A percentile compares a stretch with the other conserved stretches of the same genome.
Evolutionary conservation across 805 yeast genomes (phyloP).

Genomic region (Scheffersomyces coipomensis): DNA sequence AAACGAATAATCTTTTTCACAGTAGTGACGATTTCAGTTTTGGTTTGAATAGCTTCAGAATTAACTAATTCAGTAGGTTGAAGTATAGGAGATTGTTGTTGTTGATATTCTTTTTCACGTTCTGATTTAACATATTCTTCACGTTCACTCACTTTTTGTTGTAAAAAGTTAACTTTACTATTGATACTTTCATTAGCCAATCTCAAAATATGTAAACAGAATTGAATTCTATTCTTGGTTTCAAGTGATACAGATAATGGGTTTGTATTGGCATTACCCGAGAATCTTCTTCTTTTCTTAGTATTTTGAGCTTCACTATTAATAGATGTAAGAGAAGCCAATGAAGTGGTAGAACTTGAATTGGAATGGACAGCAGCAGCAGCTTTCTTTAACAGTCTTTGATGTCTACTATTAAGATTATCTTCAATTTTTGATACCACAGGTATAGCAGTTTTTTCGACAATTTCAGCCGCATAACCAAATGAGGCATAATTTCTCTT

Average conservation of each 20-base stretch:
- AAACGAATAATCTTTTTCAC: constrained; percentile 85
- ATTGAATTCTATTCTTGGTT: constrained; percentile 70
- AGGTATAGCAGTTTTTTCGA: constrained; percentile 55
- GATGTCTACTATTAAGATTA: constrained; percentile 41
- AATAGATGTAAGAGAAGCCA: constrained; percentile 1
- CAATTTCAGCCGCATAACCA: constrained; percentile 60
- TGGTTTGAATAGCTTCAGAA: constrained; percentile 38
- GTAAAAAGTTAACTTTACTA: constrained; percentile 62
- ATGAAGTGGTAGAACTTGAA: constrained; percentile 1
- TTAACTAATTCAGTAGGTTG: constrained; percentile 8
- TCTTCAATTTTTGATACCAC: constrained; percentile 49
- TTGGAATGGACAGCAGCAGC: background rate
- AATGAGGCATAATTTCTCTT: constrained; percentile 48
- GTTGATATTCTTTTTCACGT: constrained; percentile 12
- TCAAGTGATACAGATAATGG: constrained; percentile 33
- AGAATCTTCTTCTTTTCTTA: constrained; percentile 19
- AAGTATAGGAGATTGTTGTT: constrained; percentile 12
- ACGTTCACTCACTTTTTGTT: constrained; percentile 45
- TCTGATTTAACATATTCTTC: constrained; percentile 35
- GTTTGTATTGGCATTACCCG: constrained; percentile 7
- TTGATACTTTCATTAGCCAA: constrained; percentile 78
- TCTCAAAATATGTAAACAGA: constrained; percentile 75
- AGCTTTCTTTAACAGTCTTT: constrained; percentile 20
- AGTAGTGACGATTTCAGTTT: constrained; percentile 82
- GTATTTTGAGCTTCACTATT: constrained; percentile 8